phyloP scores from a whole-genome alignment of 352 stramenopile species.

The Pythium sukuiense region DNA sequence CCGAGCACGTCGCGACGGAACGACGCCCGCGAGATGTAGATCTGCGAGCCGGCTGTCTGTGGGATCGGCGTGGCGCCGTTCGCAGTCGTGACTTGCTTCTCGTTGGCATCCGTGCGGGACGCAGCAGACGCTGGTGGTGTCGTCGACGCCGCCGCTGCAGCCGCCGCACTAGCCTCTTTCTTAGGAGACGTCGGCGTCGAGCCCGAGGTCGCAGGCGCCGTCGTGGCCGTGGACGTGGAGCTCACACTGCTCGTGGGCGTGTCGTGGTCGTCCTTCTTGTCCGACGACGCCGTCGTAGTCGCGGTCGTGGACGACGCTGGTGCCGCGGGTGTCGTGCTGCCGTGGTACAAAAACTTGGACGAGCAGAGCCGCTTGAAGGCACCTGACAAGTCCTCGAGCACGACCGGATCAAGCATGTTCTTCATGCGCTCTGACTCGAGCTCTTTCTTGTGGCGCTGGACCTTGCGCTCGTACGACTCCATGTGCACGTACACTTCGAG shows the following conservation, averaged over 20 bases:
- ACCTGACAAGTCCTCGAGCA: slow-evolving; percentile 68
- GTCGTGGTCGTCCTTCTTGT: slow-evolving; percentile 23
- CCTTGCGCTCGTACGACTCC: slow-evolving; percentile 84
- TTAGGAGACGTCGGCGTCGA: slow-evolving; percentile 43
- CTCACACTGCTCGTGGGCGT: slow-evolving; percentile 13
- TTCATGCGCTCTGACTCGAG: slow-evolving; percentile 88
- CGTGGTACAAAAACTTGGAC: slow-evolving; percentile 84
- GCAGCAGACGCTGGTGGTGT: slow-evolving; percentile 22
- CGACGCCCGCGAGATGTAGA: slow-evolving; percentile 78
- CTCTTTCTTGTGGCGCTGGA: slow-evolving; percentile 86
- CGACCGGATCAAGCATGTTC: slow-evolving; percentile 61
- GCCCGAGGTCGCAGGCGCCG: background rate
- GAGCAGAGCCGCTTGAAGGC: slow-evolving; percentile 83
- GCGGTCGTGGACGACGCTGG: background rate
- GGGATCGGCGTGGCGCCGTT: slow-evolving; percentile 44
- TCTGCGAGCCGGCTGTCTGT: slow-evolving; percentile 73
- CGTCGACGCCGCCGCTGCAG: background rate
- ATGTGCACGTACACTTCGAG: slow-evolving; percentile 87
- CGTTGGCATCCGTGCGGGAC: slow-evolving; percentile 20
- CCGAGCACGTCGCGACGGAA: slow-evolving; percentile 86
- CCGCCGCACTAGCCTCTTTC: slow-evolving; percentile 26
- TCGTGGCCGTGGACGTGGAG: slow-evolving; percentile 13
- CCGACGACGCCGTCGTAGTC: slow-evolving; percentile 4
- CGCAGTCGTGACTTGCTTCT: slow-evolving; percentile 41
- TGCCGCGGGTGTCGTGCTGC: slow-evolving; percentile 28